Conservation (phyloP, 495 filamentous ascomycete genomes). For the Pyrenopolyporus hunteri region DNA sequence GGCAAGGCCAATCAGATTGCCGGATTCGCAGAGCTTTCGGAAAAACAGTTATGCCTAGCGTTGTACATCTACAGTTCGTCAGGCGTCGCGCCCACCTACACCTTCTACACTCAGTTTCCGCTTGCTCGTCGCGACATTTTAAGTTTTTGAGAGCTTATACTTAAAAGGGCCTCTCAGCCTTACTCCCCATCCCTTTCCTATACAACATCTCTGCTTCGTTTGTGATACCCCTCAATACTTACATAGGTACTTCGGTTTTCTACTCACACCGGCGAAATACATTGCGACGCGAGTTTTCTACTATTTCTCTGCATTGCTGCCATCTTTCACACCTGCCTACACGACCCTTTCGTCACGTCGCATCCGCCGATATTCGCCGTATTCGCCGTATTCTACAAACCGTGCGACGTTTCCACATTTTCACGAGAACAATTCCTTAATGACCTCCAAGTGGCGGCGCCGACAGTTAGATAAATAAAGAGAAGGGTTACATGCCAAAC, state of each 20-base stretch:
- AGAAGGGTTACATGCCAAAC: conserved; percentile 1
- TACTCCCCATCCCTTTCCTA: conserved; percentile 21
- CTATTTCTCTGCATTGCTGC: not conserved
- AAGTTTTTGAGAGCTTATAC: conserved; percentile 14
- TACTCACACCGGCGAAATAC: not conserved
- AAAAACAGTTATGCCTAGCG: conserved; percentile 41
- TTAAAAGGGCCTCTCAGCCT: conserved; percentile 14
- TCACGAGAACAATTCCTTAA: too few species aligned
- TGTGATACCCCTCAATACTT: conserved; percentile 39
- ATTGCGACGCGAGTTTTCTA: not conserved
- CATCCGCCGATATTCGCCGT: too few species aligned
- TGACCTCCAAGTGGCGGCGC: too few species aligned
- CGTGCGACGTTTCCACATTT: too few species aligned
- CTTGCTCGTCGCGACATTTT: conserved; percentile 12
- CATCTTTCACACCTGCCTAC: too few species aligned
- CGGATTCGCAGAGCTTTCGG: conserved; percentile 2
- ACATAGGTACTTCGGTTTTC: conserved; percentile 23
- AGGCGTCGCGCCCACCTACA: conserved; percentile 35
- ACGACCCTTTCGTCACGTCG: too few species aligned
- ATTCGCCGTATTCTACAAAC: too few species aligned
- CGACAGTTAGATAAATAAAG: not conserved
- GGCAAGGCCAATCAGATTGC: not conserved
- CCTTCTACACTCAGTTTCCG: not conserved
- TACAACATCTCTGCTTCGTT: conserved; percentile 28
- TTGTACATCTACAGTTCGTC: conserved; percentile 41